Evolutionary conservation across 805 yeast genomes (phyloP).

Genomic region (Clavispora fructus): DNA sequence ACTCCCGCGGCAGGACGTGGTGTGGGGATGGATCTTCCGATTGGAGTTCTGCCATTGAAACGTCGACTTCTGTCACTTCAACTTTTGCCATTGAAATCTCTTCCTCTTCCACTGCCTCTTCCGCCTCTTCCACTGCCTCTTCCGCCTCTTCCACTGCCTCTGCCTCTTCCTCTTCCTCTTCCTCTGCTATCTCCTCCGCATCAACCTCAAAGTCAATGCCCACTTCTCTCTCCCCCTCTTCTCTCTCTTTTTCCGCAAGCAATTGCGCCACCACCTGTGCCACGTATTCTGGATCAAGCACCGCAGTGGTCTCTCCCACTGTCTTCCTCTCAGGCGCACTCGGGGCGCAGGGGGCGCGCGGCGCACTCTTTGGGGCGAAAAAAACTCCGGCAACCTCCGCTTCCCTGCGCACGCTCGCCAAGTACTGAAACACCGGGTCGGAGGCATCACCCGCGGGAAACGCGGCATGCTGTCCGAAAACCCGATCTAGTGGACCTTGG

Average conservation of each 20-base stretch:
- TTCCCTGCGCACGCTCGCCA: conserved; percentile 26
- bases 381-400: conserved; percentile 15
- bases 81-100: no score
- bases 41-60: no score
- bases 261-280: conserved; percentile 1
- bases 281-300: conserved; percentile 1
- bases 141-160: neutral
- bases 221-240: conserved; percentile 6
- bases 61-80: no score
- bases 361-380: neutral
- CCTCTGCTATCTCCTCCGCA: conserved; percentile 4
- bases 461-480: conserved; percentile 29
- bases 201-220: conserved; percentile 6
- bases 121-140: no score
- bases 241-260: conserved; percentile 1
- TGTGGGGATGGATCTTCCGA: no score
- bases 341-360: no score
- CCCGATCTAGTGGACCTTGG: conserved; percentile 20
- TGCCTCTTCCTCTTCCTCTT: neutral
- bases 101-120: no score
- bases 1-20: no score
- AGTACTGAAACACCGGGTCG: conserved; percentile 19
- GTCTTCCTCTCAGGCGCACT: no score
- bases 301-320: neutral
- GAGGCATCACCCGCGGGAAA: conserved; percentile 16